phyloP scores from a whole-genome alignment of 805 yeast genomes.

The Zygosaccharomyces bailii region DNA sequence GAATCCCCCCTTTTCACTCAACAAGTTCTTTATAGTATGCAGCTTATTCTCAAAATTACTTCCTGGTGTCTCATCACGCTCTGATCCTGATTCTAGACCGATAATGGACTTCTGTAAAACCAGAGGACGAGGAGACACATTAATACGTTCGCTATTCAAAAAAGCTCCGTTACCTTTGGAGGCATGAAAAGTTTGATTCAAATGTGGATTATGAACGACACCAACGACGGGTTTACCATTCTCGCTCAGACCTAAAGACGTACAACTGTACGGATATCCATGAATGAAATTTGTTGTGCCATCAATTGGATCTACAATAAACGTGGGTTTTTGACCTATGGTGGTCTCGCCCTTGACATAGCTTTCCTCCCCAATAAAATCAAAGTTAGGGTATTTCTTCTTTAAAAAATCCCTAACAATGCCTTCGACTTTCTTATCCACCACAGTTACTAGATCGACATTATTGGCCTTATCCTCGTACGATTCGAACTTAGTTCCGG shows the following conservation, averaged over 20 bases:
- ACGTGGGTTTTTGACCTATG: slow-evolving; percentile 53
- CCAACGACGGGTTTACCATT: slow-evolving; percentile 53
- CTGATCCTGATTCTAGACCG: slow-evolving; percentile 62
- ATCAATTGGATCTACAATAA: slow-evolving; percentile 62
- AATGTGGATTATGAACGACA: slow-evolving; percentile 61
- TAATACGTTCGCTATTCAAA: slow-evolving; percentile 43
- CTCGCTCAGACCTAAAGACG: slow-evolving; percentile 55
- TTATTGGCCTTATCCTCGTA: slow-evolving; percentile 58
- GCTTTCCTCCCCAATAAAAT: slow-evolving; percentile 62
- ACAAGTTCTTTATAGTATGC: slow-evolving; percentile 44
- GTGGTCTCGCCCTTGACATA: slow-evolving; percentile 47
- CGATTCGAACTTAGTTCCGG: slow-evolving; percentile 33
- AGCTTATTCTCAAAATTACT: slow-evolving; percentile 49
- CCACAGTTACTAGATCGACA: slow-evolving; percentile 60
- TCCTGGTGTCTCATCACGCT: slow-evolving; percentile 52
- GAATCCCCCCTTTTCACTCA: slow-evolving; percentile 50
- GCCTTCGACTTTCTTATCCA: slow-evolving; percentile 53
- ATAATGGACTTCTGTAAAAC: slow-evolving; percentile 50
- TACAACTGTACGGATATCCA: slow-evolving; percentile 58
- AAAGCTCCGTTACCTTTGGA: slow-evolving; percentile 54
- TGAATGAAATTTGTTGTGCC: slow-evolving; percentile 67
- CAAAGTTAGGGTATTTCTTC: slow-evolving; percentile 44
- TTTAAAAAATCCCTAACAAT: slow-evolving; percentile 33
- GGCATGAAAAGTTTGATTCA: slow-evolving; percentile 51
- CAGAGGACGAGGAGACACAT: slow-evolving; percentile 36